Conservation (phyloP, 164 flowering plant species). For the Nymphaea thermarum region DNA sequence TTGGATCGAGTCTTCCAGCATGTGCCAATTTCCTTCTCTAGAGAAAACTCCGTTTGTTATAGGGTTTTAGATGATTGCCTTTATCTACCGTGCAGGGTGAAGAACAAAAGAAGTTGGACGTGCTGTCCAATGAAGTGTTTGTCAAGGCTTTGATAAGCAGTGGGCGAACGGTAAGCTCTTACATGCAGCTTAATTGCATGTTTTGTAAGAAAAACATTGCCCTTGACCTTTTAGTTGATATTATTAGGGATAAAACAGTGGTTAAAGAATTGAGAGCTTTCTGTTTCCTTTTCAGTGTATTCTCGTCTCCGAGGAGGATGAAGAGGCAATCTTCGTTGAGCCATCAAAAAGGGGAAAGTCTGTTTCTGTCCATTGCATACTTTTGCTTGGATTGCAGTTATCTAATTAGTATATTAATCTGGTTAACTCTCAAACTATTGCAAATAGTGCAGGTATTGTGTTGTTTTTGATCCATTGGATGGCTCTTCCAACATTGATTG, state of each 20-base stretch:
- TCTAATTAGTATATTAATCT: not conserved
- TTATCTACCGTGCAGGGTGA: conserved; percentile 52
- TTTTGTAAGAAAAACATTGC: not conserved
- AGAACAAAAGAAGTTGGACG: conserved; percentile 97
- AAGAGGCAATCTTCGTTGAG: conserved; percentile 87
- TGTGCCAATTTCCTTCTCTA: not conserved
- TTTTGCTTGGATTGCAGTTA: not conserved
- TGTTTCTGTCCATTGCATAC: not conserved
- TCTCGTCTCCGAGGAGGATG: conserved; percentile 98
- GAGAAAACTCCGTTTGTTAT: not conserved
- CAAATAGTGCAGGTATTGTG: conserved; percentile 50
- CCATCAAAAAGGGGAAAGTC: conserved; percentile 79
- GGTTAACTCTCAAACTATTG: not conserved
- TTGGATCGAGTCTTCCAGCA: too few species aligned
- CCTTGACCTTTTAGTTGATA: not conserved
- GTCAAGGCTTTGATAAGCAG: conserved; percentile 90
- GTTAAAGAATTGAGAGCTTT: not conserved
- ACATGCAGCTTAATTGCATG: not conserved
- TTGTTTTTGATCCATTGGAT: conserved; percentile 94
- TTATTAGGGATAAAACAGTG: not conserved
- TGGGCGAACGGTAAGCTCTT: conserved; percentile 78
- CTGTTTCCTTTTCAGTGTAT: conserved; percentile 38
- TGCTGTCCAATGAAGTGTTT: conserved; percentile 92
- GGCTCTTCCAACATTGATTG: conserved; percentile 99
- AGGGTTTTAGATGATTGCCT: not conserved